Percentiles rank a stretch among this genome's conserved stretches.
Conservation (phyloP, 352 stramenopile genomes). For the Thraustochytrium sp. region DNA sequence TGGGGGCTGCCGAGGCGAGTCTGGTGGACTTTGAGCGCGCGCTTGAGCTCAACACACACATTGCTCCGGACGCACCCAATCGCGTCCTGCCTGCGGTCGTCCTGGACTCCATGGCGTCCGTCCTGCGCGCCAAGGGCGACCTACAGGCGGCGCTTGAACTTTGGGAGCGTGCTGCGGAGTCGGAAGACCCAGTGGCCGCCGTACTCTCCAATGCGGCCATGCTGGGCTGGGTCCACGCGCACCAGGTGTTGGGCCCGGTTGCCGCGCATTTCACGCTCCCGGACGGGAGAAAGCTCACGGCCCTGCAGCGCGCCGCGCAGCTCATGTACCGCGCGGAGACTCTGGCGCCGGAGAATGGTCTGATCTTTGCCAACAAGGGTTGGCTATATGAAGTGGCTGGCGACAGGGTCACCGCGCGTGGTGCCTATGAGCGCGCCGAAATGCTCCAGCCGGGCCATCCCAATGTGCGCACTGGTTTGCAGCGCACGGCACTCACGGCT, state of each 20-base stretch:
- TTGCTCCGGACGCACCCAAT: background rate
- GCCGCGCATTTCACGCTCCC: background rate
- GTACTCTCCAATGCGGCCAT: conserved; percentile 1
- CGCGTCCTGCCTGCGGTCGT: background rate
- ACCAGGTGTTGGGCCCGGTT: background rate
- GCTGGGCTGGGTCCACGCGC: background rate
- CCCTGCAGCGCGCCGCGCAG: background rate
- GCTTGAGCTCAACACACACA: background rate
- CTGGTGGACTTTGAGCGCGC: background rate
- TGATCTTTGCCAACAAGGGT: background rate
- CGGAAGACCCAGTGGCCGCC: background rate
- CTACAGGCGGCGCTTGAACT: background rate
- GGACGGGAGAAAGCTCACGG: background rate
- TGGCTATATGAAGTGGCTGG: background rate
- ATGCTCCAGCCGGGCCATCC: background rate
- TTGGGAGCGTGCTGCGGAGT: background rate
- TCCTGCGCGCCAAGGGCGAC: background rate
- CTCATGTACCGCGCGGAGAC: background rate
- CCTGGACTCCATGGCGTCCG: background rate
- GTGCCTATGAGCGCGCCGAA: background rate
- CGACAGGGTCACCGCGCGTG: background rate
- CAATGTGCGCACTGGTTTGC: background rate
- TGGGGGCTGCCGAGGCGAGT: background rate
- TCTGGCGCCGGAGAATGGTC: background rate
- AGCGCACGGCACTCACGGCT: too few species aligned